Percentiles rank a stretch among this genome's conserved stretches.
Conservation (phyloP, 176 grass and related monocot species). For the Phragmites australis region DNA sequence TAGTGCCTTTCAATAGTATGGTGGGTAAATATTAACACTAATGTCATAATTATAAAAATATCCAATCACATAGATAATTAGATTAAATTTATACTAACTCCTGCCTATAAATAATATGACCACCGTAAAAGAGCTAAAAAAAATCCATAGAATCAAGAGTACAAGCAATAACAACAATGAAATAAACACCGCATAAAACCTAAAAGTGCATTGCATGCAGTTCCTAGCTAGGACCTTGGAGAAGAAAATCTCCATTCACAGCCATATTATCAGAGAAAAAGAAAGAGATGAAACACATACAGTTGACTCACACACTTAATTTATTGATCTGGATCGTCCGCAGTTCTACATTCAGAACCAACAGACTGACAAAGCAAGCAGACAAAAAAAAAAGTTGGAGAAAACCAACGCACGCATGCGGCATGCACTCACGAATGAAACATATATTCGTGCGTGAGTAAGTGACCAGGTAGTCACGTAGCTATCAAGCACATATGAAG, state of each 20-base stretch:
- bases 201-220: constrained; percentile 7
- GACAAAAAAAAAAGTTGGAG: background rate
- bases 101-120: too few species aligned
- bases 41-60: too few species aligned
- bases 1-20: too few species aligned
- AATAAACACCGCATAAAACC: background rate
- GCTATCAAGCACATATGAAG: constrained; percentile 56
- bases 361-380: background rate
- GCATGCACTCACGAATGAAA: constrained; percentile 32
- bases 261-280: background rate
- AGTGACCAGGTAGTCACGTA: background rate
- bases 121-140: too few species aligned
- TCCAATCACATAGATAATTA: too few species aligned
- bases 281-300: background rate
- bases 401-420: constrained; percentile 2
- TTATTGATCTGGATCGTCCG: constrained; percentile 2
- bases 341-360: constrained; percentile 46
- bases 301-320: background rate
- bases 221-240: background rate
- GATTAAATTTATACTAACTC: too few species aligned
- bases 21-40: too few species aligned
- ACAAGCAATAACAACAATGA: constrained; percentile 7
- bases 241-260: background rate
- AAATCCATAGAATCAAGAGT: constrained; percentile 2
- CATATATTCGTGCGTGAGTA: constrained; percentile 1